Evolutionary conservation across 345 rosid species (phyloP).

Genomic region (Eucalyptus tenuipes): DNA sequence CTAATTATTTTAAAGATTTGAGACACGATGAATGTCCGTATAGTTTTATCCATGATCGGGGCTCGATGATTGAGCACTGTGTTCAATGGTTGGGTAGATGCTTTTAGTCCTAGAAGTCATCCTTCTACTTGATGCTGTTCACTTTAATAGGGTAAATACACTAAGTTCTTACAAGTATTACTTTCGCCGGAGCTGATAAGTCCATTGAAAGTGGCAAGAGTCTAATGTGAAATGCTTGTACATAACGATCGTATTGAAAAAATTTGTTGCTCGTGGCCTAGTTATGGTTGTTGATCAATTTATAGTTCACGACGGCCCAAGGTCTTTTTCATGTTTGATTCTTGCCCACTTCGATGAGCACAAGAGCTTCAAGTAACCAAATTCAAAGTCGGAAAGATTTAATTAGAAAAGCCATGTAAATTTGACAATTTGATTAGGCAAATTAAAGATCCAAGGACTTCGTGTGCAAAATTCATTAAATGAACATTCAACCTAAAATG

Average conservation of each 20-base stretch:
- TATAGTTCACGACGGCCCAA: background rate
- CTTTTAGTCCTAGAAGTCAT: too few relatives aligned
- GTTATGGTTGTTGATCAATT: background rate
- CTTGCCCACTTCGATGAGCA: too few relatives aligned
- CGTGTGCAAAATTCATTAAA: background rate
- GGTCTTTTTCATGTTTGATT: background rate
- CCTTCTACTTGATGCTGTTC: accelerated
- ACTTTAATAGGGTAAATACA: too few relatives aligned
- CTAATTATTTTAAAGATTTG: too few relatives aligned
- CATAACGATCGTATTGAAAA: background rate
- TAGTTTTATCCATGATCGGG: accelerated
- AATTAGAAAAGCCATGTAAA: background rate
- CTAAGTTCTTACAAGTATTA: too few relatives aligned
- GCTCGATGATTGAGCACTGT: too few relatives aligned
- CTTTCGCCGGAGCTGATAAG: too few relatives aligned
- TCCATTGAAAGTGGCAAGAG: too few relatives aligned
- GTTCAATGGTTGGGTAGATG: too few relatives aligned
- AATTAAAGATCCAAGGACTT: background rate
- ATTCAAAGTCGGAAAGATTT: background rate
- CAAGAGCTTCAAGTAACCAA: background rate
- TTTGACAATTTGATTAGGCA: background rate
- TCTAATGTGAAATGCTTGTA: background rate
- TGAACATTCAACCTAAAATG: background rate
- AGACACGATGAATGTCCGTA: too few relatives aligned
- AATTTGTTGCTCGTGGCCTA: background rate